Conservation (phyloP, 2,329 filamentous ascomycete species). For the Neofusicoccum umdonicola region DNA sequence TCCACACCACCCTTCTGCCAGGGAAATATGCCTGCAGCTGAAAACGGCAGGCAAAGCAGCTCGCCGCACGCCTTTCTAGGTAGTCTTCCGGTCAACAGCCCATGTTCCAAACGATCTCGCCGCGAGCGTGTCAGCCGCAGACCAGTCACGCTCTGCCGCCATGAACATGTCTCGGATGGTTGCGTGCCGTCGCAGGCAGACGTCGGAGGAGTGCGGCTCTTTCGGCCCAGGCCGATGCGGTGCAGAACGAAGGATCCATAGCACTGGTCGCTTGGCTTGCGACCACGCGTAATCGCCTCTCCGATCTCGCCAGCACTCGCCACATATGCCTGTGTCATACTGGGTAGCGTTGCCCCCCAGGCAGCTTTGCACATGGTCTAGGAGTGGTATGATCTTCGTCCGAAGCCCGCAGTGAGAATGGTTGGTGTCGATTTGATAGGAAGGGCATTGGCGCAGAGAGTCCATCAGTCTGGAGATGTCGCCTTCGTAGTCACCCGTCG, state of each 20-base stretch:
- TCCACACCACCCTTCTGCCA: neutral
- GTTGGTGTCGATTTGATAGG: constrained; percentile 71
- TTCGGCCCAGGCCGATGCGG: neutral
- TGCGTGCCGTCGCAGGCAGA: neutral
- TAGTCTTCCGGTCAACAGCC: neutral
- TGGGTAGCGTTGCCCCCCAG: constrained; percentile 26
- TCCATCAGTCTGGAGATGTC: constrained; percentile 62
- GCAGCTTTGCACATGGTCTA: constrained; percentile 59
- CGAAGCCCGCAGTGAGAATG: constrained; percentile 72
- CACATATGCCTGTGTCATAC: constrained; percentile 43
- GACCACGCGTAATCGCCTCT: constrained; percentile 45
- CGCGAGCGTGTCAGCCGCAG: neutral
- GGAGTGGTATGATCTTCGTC: constrained; percentile 61
- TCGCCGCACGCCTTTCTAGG: neutral
- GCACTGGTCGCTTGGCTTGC: constrained; percentile 43
- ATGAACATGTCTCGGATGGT: constrained; percentile 38
- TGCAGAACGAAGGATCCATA: constrained; percentile 34
- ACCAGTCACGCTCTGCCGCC: constrained; percentile 37
- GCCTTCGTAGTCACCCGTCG: constrained; percentile 53
- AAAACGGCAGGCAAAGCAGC: neutral
- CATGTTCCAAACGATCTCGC: neutral
- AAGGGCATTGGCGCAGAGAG: constrained; percentile 63
- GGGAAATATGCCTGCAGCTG: neutral
- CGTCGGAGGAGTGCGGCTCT: neutral
- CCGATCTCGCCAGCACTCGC: constrained; percentile 43